Evolutionary conservation across 331 rosid genomes (phyloP), one percentile per base, ranked within the genome.

Genomic region (Malus hybrid): DNA sequence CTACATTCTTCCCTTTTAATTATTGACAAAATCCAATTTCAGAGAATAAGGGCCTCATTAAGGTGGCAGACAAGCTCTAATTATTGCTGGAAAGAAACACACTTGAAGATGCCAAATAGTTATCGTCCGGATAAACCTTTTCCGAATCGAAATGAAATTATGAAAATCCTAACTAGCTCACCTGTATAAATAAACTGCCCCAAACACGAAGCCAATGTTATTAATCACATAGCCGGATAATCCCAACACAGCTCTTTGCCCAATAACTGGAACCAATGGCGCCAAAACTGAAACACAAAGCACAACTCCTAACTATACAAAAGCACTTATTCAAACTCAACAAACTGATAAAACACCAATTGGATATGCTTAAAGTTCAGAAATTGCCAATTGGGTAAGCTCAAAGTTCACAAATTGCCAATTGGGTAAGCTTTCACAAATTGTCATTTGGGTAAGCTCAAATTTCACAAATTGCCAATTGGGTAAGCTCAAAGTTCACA

Each of bases 181-280:
- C 96, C 85, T 79, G 87, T 88, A 83, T 60, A 90, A 76, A 83
- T 87, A 94, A 63, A 83, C 75, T 3, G 93, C 95, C 0, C 87
- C 90, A 19, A 92, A 65, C 42, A 94, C 79, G 76, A 94, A 90
- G 10, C 90, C 92, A 59, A 87, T 63, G 79, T 92, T 94, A 66
- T 74, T 87, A 77, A 94, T 86, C 69, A 87, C 36, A 79, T 85
- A 87, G 72, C 88, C 96, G 24, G 93, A 91, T 29, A 91, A 57
- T 2, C 82, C 93, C 86, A 94, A 52, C 33, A 90, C 87, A n/a
- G 97, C 82, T 85, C 91, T 84, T 3, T 80, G 78, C 52, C 95
- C 93, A 28, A 92, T 50, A 7, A 84, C 44, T 0, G 89, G 88
- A 31, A 80, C 28, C 73, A 86, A 72, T 0, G 86, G 76, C 20